phyloP scores from a whole-genome alignment of 495 filamentous ascomycete species.

The Zalerion maritima region DNA sequence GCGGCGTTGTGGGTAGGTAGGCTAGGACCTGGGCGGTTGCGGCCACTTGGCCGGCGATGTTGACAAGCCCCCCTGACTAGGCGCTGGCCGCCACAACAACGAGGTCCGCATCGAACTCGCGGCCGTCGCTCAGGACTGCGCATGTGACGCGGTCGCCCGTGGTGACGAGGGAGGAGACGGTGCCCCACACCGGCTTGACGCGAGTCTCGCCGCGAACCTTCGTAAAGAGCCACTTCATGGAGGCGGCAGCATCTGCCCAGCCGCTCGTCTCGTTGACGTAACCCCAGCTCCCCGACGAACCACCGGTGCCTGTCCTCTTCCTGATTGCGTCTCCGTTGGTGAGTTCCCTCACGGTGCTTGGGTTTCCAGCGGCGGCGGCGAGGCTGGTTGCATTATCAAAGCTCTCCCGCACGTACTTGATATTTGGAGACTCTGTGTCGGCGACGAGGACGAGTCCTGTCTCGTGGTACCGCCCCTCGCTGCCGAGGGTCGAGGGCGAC shows the following conservation, averaged over 20 bases:
- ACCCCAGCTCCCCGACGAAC: slow-evolving; percentile 45
- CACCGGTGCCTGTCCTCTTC: slow-evolving; percentile 29
- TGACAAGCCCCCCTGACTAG: slow-evolving; percentile 64
- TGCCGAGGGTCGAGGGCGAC: slow-evolving; percentile 35
- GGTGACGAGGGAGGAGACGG: slow-evolving; percentile 42
- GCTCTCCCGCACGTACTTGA: slow-evolving; percentile 51
- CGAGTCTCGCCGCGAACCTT: slow-evolving; percentile 40
- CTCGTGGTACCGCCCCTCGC: slow-evolving; percentile 57
- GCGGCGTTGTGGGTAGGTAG: slow-evolving; percentile 55
- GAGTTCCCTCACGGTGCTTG: slow-evolving; percentile 37
- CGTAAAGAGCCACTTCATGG: slow-evolving; percentile 46
- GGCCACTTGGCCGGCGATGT: slow-evolving; percentile 58
- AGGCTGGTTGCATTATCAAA: slow-evolving; percentile 45
- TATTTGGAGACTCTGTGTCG: slow-evolving; percentile 15
- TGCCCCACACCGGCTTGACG: slow-evolving; percentile 48
- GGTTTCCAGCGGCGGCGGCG: slow-evolving; percentile 21
- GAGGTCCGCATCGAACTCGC: slow-evolving; percentile 48
- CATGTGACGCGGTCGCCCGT: slow-evolving; percentile 26
- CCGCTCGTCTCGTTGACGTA: slow-evolving; percentile 73
- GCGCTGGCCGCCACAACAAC: slow-evolving; percentile 73
- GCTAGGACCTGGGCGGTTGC: slow-evolving; percentile 70
- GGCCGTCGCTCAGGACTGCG: slow-evolving; percentile 39
- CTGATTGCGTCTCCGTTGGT: slow-evolving; percentile 33
- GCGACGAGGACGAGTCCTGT: slow-evolving; percentile 58
- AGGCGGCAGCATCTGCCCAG: slow-evolving; percentile 70